Base-by-base conservation (phyloP, 1,139 yeast genomes). In the Candida tetrigidarum region DNA sequence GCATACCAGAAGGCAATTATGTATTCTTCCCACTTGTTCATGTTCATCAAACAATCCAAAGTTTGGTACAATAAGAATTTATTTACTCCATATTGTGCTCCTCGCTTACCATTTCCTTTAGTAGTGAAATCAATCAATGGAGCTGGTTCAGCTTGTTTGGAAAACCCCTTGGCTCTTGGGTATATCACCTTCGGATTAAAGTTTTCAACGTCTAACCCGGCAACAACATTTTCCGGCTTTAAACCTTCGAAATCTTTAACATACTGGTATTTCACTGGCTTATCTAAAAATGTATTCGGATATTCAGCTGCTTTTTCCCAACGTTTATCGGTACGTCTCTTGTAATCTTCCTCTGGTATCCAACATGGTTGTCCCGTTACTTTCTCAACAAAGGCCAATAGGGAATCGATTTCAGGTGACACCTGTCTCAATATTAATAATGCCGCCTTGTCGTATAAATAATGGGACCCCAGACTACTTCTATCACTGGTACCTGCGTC, bases 1-100 rank as follows among this genome's bases (percentile, higher is more conserved):
- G 61, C 42, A 34, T 60, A 63, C 73, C 71, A 70, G 22, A 64
- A 51, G 2, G 63, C 59, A 36, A 57, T 48, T 19, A 64, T 51
- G 42, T 67, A 69, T 43, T 69, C 74, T 11, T 57, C 53, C 16
- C 62, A 57, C 42, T 58, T 61, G 9, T 76, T 77, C 43, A 73
- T 49, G 20, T 61, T 59, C 16, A 61, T 42, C 22, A 74, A 56
- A 2, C 66, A 66, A 44, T 73, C 76, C 30, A 74, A 54, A 1
- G 59, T 56, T 19, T 58, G 56, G 48, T 61, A 62, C 33, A 72
- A 53, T 12, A 72, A 45, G 45, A 69, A 73, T 43, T 61, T 64
- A 50, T 72, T 48, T 57, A 55, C 3, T 52, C 61, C 5, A 49
- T 41, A 39, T 54, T 49, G 26, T 6, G 22, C 9, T 19, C 20